Evolutionary conservation across 345 rosid genomes (phyloP).

Genomic region (Bruguiera gymnorhiza): DNA sequence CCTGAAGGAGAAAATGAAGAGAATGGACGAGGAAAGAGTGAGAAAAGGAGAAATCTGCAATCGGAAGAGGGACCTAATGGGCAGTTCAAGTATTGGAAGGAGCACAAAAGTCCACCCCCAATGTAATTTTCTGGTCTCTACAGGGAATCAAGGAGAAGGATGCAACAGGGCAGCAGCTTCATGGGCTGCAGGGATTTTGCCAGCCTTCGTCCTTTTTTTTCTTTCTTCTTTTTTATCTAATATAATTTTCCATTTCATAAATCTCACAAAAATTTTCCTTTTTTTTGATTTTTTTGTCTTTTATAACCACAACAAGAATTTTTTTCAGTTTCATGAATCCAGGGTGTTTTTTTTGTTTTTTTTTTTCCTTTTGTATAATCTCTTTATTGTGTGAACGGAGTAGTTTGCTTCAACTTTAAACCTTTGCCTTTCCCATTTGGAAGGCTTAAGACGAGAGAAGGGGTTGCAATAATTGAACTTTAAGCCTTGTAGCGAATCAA

Average conservation of each 20-base stretch:
- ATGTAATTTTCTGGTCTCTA: background rate
- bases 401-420: background rate
- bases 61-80: slow-evolving; percentile 11
- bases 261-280: too few species aligned
- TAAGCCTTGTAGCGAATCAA: too few species aligned
- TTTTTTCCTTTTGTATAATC: too few species aligned
- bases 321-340: too few species aligned
- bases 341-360: too few species aligned
- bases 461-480: too few species aligned
- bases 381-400: background rate
- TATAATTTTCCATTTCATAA: too few species aligned
- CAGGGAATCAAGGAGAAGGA: slow-evolving; percentile 5
- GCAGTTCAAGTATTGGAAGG: background rate
- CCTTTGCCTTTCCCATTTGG: too few species aligned
- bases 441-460: too few species aligned
- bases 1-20: slow-evolving; percentile 25
- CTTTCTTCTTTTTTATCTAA: background rate
- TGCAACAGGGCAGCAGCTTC: background rate
- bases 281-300: too few species aligned
- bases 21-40: slow-evolving; percentile 16
- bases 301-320: too few species aligned
- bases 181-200: background rate
- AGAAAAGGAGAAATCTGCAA: background rate
- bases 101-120: slow-evolving; percentile 17
- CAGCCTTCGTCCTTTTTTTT: too few species aligned